A percentile compares a stretch with the other conserved stretches of the same genome.
Conservation (phyloP, 2,329 filamentous ascomycete species). For the Cercospora berteroae region DNA sequence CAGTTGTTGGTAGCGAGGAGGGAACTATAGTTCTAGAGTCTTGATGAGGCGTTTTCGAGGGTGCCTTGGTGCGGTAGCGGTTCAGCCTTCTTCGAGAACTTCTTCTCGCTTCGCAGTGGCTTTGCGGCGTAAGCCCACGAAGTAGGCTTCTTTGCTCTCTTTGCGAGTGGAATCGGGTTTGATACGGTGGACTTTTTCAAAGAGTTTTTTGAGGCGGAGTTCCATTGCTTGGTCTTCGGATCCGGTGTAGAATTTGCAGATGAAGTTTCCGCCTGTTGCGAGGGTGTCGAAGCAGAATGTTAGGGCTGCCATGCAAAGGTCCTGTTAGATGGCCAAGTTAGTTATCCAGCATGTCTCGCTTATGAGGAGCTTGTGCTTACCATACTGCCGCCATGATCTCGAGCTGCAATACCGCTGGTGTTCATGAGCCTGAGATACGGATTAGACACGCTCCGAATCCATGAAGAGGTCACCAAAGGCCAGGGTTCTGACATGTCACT, state of each 20-base stretch:
- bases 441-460: slow-evolving; percentile 88
- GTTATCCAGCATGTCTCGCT: background rate
- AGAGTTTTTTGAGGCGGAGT: slow-evolving; percentile 69
- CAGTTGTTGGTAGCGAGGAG: background rate
- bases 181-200: slow-evolving; percentile 75
- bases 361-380: slow-evolving; percentile 51
- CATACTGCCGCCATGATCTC: slow-evolving; percentile 93
- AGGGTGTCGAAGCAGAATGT: slow-evolving; percentile 83
- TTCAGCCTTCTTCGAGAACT: slow-evolving; percentile 37
- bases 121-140: slow-evolving; percentile 74
- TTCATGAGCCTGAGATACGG: slow-evolving; percentile 99
- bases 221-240: slow-evolving; percentile 80
- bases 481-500: slow-evolving; percentile 99
- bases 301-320: slow-evolving; percentile 83
- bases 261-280: slow-evolving; percentile 77
- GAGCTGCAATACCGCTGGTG: slow-evolving; percentile 81
- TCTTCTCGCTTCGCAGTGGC: slow-evolving; percentile 47
- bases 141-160: slow-evolving; percentile 73
- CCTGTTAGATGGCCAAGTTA: slow-evolving; percentile 54
- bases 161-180: slow-evolving; percentile 89
- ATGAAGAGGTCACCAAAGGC: slow-evolving; percentile 74
- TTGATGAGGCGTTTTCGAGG: background rate
- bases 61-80: background rate
- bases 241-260: slow-evolving; percentile 98
- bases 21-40: background rate